Evolutionary conservation across 371 early-diverging fungal genomes (phyloP).

Genomic region (Rhizopus stolonifer): DNA sequence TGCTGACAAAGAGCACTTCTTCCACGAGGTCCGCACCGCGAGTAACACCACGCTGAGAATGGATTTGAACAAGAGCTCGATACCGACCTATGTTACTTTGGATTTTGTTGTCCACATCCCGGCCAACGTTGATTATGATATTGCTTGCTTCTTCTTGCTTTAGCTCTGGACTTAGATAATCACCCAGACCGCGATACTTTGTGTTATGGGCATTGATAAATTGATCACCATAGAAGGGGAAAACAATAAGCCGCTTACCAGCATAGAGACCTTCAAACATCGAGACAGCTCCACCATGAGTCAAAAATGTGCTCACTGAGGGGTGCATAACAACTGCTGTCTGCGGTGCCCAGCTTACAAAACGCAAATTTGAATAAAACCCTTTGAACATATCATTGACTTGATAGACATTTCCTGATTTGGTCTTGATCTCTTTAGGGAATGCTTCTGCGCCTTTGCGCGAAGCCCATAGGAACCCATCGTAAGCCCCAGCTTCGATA

Average conservation of each 20-base stretch:
- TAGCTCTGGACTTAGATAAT: background rate
- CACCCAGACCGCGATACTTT: constrained; percentile 9
- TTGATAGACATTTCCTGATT: constrained; percentile 5
- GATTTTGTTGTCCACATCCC: constrained; percentile 1
- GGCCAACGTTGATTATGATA: background rate
- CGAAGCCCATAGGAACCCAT: constrained; percentile 40
- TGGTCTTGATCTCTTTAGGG: constrained; percentile 8
- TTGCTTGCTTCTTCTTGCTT: background rate
- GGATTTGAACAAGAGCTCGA: constrained; percentile 19
- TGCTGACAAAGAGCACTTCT: constrained; percentile 17
- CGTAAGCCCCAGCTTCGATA: constrained; percentile 18
- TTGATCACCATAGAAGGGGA: constrained; percentile 49
- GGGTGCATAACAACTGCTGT: constrained; percentile 35
- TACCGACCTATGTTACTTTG: constrained; percentile 11
- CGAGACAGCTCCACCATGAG: constrained; percentile 40
- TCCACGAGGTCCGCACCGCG: constrained; percentile 29
- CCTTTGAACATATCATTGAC: background rate
- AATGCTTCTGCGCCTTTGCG: background rate
- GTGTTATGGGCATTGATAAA: constrained; percentile 2
- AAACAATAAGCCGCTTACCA: constrained; percentile 29
- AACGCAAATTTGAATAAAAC: constrained; percentile 8
- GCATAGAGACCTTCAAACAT: constrained; percentile 33
- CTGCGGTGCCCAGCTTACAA: constrained; percentile 40
- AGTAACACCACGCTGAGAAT: constrained; percentile 7
- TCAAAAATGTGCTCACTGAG: constrained; percentile 27